These are phyloP conservation scores for Aspergillus baeticus DNA, from an alignment of 495 filamentous ascomycete species.

Conservation along the genomic window DNA sequence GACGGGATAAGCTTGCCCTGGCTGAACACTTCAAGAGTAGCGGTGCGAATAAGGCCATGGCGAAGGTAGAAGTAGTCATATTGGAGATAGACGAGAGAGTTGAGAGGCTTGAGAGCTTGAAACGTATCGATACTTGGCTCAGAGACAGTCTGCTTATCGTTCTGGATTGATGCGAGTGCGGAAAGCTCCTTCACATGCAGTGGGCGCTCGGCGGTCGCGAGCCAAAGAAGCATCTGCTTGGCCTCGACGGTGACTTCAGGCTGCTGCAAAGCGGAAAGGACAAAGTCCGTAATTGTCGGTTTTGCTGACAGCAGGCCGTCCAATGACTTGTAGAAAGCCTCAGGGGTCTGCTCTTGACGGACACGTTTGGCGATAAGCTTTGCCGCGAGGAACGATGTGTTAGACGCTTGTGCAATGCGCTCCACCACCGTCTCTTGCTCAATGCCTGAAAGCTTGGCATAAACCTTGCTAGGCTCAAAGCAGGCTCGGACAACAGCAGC, in stretches of 20 bases:
- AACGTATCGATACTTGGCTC: constrained; percentile 26
- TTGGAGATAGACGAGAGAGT: constrained; percentile 30
- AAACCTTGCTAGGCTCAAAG: constrained; percentile 11
- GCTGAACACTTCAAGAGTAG: constrained; percentile 31
- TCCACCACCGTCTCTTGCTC: constrained; percentile 30
- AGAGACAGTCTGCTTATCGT: constrained; percentile 28
- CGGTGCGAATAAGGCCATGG: constrained; percentile 34
- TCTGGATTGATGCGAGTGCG: constrained; percentile 29
- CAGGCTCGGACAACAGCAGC: constrained; percentile 20
- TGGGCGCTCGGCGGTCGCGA: constrained; percentile 37
- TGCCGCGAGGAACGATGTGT: constrained; percentile 41
- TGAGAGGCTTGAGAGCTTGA: constrained; percentile 26
- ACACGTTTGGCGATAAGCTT: constrained; percentile 35
- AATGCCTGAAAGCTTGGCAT: constrained; percentile 6
- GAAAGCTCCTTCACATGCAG: constrained; percentile 30
- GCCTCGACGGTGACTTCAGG: constrained; percentile 26
- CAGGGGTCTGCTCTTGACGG: constrained; percentile 23
- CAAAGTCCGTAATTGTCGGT: constrained; percentile 29
- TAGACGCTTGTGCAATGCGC: constrained; percentile 31
- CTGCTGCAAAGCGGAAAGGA: constrained; percentile 21
- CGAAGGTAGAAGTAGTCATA: constrained; percentile 37
- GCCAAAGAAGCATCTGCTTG: constrained; percentile 36
- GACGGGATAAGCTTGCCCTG: constrained; percentile 35
- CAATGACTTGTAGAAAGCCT: constrained; percentile 28
- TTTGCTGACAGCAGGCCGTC: constrained; percentile 29